Evolutionary conservation across 2,329 filamentous ascomycete genomes (phyloP), one percentile per base, ranked within the genome.

Genomic region (Colletotrichum plurivorum): DNA sequence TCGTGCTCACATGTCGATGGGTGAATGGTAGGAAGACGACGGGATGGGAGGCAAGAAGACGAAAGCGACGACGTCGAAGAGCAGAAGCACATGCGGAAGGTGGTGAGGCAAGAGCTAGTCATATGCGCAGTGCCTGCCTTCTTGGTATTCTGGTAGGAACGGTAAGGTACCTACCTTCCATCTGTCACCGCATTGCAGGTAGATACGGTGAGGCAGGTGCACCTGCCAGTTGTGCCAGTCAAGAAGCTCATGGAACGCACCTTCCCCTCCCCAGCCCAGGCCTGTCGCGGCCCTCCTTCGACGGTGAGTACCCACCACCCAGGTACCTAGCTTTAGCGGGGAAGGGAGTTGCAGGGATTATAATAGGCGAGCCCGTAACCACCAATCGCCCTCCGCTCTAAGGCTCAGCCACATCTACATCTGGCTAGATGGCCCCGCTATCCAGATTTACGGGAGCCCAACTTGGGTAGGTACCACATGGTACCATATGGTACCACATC

Each of bases 391-490:
- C 16, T n/a, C 22, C 18, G 13, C 25, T n/a, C 43, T 27, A 20
- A 41, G 7, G 9, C 53, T 63, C 65, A 64, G 65, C 65, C 65
- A 67, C 65, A 58, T 22, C 59, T 8, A 10, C 2, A 9, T 36
- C 8, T 10, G 31, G 31, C 10, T 36, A 12, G 31, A 36, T 4
- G 16, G 4, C 25, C 39, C 16, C 59, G 22, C 51, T 18, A n/a
- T 18, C 45, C 18, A 12, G 45, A 36, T 36, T 10, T 18, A 10
- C 9, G 45, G 15, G 16, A 6, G 25, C 16, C 25, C 41, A 41
- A n/a, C 10, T 3, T 7, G 36, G 7, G 18, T 58, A 59, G 43
- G 7, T 16, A 4, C 1, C 46, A 36, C 9, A 36, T 13, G n/a
- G n/a, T n/a, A n/a, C n/a, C n/a, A n/a, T n/a, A n/a, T n/a, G 43